These are phyloP conservation scores for Cyclotella sp. DNA, from an alignment of 108 stramenopile species.

Conservation along the genomic window DNA sequence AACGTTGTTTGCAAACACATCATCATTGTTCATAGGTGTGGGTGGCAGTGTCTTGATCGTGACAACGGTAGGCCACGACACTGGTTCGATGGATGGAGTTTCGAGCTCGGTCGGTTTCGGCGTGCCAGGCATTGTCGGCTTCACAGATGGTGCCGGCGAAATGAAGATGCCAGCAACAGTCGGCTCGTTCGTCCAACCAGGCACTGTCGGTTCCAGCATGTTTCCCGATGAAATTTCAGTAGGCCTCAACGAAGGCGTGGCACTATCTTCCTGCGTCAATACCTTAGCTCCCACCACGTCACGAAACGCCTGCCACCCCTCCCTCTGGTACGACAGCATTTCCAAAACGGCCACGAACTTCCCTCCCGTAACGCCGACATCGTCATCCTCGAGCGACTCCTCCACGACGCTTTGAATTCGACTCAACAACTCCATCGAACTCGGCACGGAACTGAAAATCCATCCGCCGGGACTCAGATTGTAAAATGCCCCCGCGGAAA, in stretches of 20 bases:
- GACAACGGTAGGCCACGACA: too few relatives aligned
- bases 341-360: neutral
- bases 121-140: neutral
- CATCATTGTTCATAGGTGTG: too few relatives aligned
- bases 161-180: neutral
- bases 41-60: too few relatives aligned
- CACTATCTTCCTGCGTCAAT: neutral
- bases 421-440: neutral
- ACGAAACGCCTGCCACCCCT: neutral
- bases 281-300: neutral
- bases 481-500: neutral
- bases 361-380: neutral
- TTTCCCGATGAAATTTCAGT: neutral
- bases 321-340: neutral
- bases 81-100: too few relatives aligned
- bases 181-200: neutral
- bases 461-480: conserved; percentile 5
- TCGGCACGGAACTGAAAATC: conserved; percentile 5
- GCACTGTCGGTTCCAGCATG: neutral
- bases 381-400: neutral
- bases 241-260: neutral
- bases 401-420: conserved; percentile 8
- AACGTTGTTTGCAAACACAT: too few relatives aligned
- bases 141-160: neutral
- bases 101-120: neutral